A percentile compares a stretch with the other conserved stretches of the same genome.
phyloP scores from a whole-genome alignment of 495 filamentous ascomycete species.

The Talaromyces borbonicus region DNA sequence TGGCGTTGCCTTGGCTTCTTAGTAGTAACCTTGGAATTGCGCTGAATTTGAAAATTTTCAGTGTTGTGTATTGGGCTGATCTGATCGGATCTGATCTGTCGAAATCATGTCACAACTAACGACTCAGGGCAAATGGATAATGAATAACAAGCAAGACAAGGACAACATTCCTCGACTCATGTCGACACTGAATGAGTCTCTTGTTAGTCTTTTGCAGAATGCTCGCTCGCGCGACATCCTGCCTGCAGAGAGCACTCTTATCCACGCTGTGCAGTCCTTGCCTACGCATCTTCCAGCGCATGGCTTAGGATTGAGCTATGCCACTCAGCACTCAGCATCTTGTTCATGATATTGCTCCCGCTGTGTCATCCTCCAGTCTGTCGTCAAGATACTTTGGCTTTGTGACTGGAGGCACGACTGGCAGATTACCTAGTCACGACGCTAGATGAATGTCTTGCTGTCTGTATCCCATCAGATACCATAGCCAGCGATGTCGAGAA shows the following conservation, averaged over 20 bases:
- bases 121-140: slow-evolving; percentile 2
- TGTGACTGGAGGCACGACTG: slow-evolving; percentile 56
- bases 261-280: slow-evolving; percentile 1
- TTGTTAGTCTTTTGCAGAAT: neutral
- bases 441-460: slow-evolving; percentile 58
- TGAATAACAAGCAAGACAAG: slow-evolving; percentile 2
- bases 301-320: neutral
- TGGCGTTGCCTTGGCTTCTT: neutral
- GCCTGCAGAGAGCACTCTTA: slow-evolving; percentile 1
- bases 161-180: neutral
- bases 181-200: neutral
- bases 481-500: slow-evolving; percentile 56
- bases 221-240: slow-evolving; percentile 3
- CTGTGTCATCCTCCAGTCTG: slow-evolving; percentile 39
- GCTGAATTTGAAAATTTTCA: neutral
- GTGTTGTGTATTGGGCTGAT: neutral
- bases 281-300: neutral
- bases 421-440: slow-evolving; percentile 59
- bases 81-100: neutral
- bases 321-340: slow-evolving; percentile 22
- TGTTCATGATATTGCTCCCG: slow-evolving; percentile 39
- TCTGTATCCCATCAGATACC: slow-evolving; percentile 59
- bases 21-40: neutral
- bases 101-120: slow-evolving; percentile 1
- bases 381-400: slow-evolving; percentile 61